Conservation (phyloP, 805 yeast genomes). For the Starmerella floricola region DNA sequence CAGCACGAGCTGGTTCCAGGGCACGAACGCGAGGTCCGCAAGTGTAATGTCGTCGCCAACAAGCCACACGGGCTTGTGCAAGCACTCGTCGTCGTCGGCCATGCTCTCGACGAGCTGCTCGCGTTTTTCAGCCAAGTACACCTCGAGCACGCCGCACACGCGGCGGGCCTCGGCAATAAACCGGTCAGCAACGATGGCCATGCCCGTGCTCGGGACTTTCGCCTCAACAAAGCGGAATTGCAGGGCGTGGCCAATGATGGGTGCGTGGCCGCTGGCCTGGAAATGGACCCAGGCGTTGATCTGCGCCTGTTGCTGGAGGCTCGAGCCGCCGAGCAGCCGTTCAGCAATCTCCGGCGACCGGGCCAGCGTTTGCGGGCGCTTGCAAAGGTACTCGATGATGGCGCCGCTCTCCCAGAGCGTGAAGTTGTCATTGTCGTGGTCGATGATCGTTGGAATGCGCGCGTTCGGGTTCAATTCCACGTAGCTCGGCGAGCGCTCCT, state of each 20-base stretch:
- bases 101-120: slow-evolving; percentile 82
- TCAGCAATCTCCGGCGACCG: slow-evolving; percentile 37
- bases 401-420: slow-evolving; percentile 95
- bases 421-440: slow-evolving; percentile 67
- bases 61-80: slow-evolving; percentile 89
- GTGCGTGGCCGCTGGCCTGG: slow-evolving; percentile 95
- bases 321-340: slow-evolving; percentile 60
- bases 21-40: slow-evolving; percentile 86
- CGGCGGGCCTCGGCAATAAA: slow-evolving; percentile 86
- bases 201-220: slow-evolving; percentile 51
- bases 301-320: slow-evolving; percentile 67
- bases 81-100: slow-evolving; percentile 78
- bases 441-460: slow-evolving; percentile 86
- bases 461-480: slow-evolving; percentile 93
- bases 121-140: slow-evolving; percentile 86
- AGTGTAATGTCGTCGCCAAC: slow-evolving; percentile 73
- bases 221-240: slow-evolving; percentile 82
- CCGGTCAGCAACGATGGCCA: slow-evolving; percentile 70
- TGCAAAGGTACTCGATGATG: slow-evolving; percentile 68
- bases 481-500: slow-evolving; percentile 87
- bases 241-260: slow-evolving; percentile 96
- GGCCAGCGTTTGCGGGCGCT: slow-evolving; percentile 25
- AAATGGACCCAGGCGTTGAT: slow-evolving; percentile 83
- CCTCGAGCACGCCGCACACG: slow-evolving; percentile 86
- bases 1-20: slow-evolving; percentile 95